Evolutionary conservation across 2,329 filamentous ascomycete species (phyloP).

Genomic region (Helotiales sp.): DNA sequence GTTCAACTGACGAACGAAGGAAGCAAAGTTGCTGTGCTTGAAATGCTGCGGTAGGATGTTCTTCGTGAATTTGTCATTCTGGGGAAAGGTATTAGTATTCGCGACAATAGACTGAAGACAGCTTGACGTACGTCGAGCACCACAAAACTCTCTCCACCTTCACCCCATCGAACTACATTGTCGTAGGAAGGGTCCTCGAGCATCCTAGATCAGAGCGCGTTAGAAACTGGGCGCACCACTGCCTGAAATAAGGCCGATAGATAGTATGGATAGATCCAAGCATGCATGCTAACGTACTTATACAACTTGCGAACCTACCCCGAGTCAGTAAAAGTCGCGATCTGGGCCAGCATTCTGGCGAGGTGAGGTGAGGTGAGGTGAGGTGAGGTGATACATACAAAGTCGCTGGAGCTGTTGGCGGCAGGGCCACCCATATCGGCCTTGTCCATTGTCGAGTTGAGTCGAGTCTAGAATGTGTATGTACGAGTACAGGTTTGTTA

Average conservation of each 20-base stretch:
- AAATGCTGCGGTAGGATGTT: conserved; percentile 97
- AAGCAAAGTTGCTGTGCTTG: conserved; percentile 98
- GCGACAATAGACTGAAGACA: neutral
- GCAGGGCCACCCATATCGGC: conserved; percentile 40
- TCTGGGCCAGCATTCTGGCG: neutral
- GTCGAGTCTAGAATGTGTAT: neutral
- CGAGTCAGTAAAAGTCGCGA: conserved; percentile 8
- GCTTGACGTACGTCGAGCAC: conserved; percentile 81
- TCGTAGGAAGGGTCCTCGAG: conserved; percentile 93
- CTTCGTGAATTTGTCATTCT: conserved; percentile 99
- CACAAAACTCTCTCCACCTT: conserved; percentile 93
- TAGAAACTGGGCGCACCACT: conserved; percentile 41
- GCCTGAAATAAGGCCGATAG: conserved; percentile 29
- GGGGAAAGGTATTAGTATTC: conserved; percentile 35
- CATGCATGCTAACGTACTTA: conserved; percentile 68
- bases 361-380: conserved; percentile 12
- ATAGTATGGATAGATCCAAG: conserved; percentile 28
- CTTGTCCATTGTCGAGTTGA: conserved; percentile 42
- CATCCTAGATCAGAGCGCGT: conserved; percentile 67
- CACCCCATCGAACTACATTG: conserved; percentile 93
- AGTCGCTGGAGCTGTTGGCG: conserved; percentile 90
- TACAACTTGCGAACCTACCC: conserved; percentile 93
- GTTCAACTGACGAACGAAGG: conserved; percentile 93
- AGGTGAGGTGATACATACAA: conserved; percentile 66
- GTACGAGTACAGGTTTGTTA: neutral